Conservation (phyloP, 2,329 filamentous ascomycete genomes). For the Mycosphaerelloides madeirae region DNA sequence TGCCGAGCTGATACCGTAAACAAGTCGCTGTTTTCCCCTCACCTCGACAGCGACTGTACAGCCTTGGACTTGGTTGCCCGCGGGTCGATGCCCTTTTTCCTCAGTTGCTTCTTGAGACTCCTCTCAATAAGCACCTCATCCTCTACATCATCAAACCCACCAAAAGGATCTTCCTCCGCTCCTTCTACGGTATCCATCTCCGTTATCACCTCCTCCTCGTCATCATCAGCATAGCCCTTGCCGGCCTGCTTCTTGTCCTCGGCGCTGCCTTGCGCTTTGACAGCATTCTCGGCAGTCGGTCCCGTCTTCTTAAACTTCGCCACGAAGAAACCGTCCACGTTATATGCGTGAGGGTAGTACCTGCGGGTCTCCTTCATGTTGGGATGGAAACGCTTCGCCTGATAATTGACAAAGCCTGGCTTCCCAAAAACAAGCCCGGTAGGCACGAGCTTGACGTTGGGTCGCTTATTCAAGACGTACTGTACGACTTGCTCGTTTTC, state of each 20-base stretch:
- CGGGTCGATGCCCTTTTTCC: slow-evolving; percentile 47
- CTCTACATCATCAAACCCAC: slow-evolving; percentile 49
- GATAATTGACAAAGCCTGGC: slow-evolving; percentile 85
- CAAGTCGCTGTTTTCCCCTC: background rate
- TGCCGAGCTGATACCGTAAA: too few species aligned
- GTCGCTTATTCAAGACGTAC: slow-evolving; percentile 84
- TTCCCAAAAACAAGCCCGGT: slow-evolving; percentile 86
- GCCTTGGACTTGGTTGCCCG: slow-evolving; percentile 31
- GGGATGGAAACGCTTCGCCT: slow-evolving; percentile 85
- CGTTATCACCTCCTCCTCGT: slow-evolving; percentile 51
- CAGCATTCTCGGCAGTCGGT: slow-evolving; percentile 62
- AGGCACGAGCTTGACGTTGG: slow-evolving; percentile 89
- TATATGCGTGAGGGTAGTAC: slow-evolving; percentile 87
- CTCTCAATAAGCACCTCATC: slow-evolving; percentile 46
- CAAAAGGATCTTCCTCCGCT: slow-evolving; percentile 41
- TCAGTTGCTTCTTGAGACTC: slow-evolving; percentile 38
- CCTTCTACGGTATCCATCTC: slow-evolving; percentile 53
- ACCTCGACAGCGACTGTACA: slow-evolving; percentile 16
- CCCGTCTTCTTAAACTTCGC: slow-evolving; percentile 94
- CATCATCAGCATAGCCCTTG: slow-evolving; percentile 34
- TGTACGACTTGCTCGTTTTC: slow-evolving; percentile 93
- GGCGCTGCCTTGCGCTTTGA: slow-evolving; percentile 36
- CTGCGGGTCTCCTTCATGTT: slow-evolving; percentile 76
- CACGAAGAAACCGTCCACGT: slow-evolving; percentile 97
- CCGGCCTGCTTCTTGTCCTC: slow-evolving; percentile 27